These are phyloP conservation scores for Myriosclerotinia scirpicola DNA, from an alignment of 2,329 filamentous ascomycete genomes.

Conservation along the genomic window DNA sequence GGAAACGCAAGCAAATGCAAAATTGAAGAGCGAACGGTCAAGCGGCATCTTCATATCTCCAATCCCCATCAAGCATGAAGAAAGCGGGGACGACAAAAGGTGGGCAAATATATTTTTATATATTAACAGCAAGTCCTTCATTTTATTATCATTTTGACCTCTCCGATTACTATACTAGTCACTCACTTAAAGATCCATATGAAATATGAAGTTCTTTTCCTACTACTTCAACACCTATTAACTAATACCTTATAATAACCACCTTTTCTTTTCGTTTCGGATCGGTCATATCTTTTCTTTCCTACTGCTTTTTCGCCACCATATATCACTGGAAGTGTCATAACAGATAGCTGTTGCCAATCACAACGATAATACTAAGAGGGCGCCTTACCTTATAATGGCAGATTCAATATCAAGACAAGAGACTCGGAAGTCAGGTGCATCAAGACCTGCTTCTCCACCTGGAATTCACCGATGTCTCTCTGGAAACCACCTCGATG, in stretches of 20 bases:
- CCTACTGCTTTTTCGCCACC: not conserved
- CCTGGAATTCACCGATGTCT: constrained; percentile 26
- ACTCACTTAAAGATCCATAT: not conserved
- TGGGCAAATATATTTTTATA: not conserved
- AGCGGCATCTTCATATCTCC: constrained; percentile 8
- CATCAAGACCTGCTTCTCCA: constrained; percentile 25
- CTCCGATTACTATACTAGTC: not conserved
- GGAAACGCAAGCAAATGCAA: no score
- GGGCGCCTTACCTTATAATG: not conserved
- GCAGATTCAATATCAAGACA: constrained; percentile 1
- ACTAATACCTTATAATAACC: not conserved
- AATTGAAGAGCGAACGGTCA: not conserved
- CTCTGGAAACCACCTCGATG: constrained; percentile 34
- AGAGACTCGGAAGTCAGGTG: constrained; percentile 17
- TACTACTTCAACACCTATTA: not conserved
- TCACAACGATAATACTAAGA: not conserved
- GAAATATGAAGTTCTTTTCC: not conserved
- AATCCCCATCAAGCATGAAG: not conserved
- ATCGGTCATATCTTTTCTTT: not conserved
- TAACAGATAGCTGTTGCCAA: not conserved
- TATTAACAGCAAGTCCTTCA: constrained; percentile 2
- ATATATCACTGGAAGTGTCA: not conserved
- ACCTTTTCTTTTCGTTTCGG: not conserved
- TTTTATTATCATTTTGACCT: not conserved
- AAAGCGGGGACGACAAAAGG: not conserved